Base-by-base conservation (phyloP, 2,329 filamentous ascomycete genomes). In the Paracamarosporium sp. region DNA sequence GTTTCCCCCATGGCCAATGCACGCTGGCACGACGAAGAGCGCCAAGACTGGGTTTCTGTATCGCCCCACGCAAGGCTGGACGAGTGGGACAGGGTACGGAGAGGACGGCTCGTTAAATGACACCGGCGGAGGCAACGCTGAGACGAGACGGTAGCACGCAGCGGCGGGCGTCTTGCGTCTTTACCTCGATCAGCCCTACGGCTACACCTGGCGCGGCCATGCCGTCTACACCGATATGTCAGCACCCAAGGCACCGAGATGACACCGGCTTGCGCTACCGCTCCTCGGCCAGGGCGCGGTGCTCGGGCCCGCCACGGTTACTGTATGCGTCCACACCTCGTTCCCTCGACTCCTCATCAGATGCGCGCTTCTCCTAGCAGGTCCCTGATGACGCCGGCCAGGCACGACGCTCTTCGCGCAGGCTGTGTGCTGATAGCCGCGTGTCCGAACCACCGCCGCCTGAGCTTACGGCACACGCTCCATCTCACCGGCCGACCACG, bases 1-100 rank as follows among this genome's bases (percentile, higher is more conserved):
- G 50, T 54, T 38, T 65, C 53, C 12, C 48, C 57, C 67, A 72
- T 71, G 13, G 22, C 41, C 31, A 50, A 38, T 43, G 44, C 51
- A 50, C 31, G 44, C 50, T 35, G 22, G 12, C 41, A 25, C 31
- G 22, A 24, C 28, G 17, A 31, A 44, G 1, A 35, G 15, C 1
- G 44, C 20, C 33, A 35, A 43, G 44, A 22, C 27, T 5, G 41
- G 22, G 13, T 50, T 47, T 44, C 11, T 22, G 45, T 44, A 36
- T 27, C 3, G 35, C 48, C 25, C 48, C 35, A 41, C 48, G 22
- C 46, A 27, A 36, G 17, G 22, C 45, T 17, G 20, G 25, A 5
- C 41, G 36, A 25, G 17, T 24, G 25, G 17, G 36, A 43, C 36
- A 41, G 13, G 20, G 8, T n/a, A 22, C 7, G 48, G 15, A n/a